phyloP scores from a whole-genome alignment of 129 eudicot species.

The Sambucus nigra region DNA sequence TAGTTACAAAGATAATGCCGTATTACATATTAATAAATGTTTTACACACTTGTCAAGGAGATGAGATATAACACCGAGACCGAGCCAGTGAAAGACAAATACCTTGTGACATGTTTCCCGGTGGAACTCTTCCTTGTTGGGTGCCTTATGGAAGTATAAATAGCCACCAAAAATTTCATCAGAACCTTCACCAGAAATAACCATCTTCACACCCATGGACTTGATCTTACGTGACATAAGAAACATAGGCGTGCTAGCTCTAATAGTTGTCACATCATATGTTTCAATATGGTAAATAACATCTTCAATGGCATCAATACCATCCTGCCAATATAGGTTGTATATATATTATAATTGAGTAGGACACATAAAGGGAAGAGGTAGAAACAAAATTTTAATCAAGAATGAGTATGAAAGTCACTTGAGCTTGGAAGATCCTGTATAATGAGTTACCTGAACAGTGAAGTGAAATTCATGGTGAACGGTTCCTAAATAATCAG shows the following conservation, averaged over 20 bases:
- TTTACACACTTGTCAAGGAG: no score
- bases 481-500: constrained; percentile 82
- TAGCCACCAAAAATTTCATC: constrained; percentile 96
- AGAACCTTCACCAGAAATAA: constrained; percentile 90
- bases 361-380: constrained; percentile 10
- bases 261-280: constrained; percentile 37
- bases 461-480: constrained; percentile 86
- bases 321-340: constrained; percentile 83
- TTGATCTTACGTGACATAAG: constrained; percentile 92
- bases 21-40: no score
- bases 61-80: background rate
- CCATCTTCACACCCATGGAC: constrained; percentile 92
- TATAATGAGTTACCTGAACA: constrained; percentile 49
- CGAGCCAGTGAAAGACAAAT: background rate
- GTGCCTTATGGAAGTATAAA: constrained; percentile 89
- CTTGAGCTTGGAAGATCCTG: background rate
- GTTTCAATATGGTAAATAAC: constrained; percentile 87
- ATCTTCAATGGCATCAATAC: constrained; percentile 93
- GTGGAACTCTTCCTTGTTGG: constrained; percentile 65
- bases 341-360: no score
- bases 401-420: background rate
- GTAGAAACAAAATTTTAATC: background rate
- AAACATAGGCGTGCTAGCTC: constrained; percentile 38
- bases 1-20: no score
- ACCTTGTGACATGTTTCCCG: constrained; percentile 37